Conservation (phyloP, 441 rosid genomes). For the Populus hybrid region DNA sequence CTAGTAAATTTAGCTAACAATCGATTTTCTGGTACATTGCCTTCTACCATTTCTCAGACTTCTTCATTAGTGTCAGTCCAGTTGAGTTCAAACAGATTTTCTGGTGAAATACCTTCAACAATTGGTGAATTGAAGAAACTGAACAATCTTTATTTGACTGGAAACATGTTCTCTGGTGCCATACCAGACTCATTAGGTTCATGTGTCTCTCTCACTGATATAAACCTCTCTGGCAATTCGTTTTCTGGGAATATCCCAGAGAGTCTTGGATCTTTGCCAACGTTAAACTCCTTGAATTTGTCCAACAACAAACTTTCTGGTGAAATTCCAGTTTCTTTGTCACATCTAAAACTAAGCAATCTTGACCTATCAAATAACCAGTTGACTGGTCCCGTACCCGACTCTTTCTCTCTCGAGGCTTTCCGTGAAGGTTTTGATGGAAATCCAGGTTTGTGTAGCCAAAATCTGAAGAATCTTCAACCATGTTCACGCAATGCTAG, state of each 20-base stretch:
- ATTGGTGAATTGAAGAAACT: conserved; percentile 59
- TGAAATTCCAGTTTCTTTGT: conserved; percentile 59
- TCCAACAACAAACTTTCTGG: conserved; percentile 68
- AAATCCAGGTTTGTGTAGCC: conserved; percentile 75
- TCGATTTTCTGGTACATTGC: conserved; percentile 60
- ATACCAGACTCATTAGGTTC: conserved; percentile 69
- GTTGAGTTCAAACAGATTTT: conserved; percentile 52
- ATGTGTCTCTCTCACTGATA: conserved; percentile 52
- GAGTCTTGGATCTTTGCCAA: conserved; percentile 56
- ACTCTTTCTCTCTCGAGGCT: conserved; percentile 50
- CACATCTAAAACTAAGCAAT: conserved; percentile 68
- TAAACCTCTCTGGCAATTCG: conserved; percentile 60
- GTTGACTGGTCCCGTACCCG: conserved; percentile 63
- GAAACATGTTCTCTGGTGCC: conserved; percentile 53
- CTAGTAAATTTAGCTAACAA: conserved; percentile 40
- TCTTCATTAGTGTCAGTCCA: conserved; percentile 45
- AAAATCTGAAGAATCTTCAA: conserved; percentile 38
- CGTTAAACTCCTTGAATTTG: conserved; percentile 73
- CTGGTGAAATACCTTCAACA: conserved; percentile 55
- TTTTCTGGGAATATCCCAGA: conserved; percentile 66
- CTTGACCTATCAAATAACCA: conserved; percentile 75
- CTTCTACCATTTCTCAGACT: conserved; percentile 49
- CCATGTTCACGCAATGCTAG: conserved; percentile 42
- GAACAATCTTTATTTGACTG: conserved; percentile 52
- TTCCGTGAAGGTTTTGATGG: conserved; percentile 68